These are phyloP conservation scores for Madurella fahalii DNA, from an alignment of 2,329 filamentous ascomycete species.

Conservation along the genomic window DNA sequence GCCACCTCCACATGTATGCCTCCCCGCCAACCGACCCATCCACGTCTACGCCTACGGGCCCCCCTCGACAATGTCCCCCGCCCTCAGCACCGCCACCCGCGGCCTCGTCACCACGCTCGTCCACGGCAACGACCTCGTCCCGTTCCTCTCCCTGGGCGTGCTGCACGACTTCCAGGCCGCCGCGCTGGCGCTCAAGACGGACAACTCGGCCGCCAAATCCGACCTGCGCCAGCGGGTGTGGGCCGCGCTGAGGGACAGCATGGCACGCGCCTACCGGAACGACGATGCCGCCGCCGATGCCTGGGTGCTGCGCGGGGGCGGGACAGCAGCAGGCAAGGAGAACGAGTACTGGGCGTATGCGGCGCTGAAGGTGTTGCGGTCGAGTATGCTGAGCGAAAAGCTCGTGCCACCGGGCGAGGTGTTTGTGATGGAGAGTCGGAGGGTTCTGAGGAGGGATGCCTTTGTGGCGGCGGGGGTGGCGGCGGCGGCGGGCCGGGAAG, in stretches of 20 bases:
- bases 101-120: constrained; percentile 72
- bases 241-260: constrained; percentile 58
- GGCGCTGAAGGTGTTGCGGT: constrained; percentile 61
- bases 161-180: constrained; percentile 72
- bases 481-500: constrained; percentile 3
- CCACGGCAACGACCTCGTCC: constrained; percentile 70
- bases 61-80: constrained; percentile 66
- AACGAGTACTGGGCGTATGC: constrained; percentile 67
- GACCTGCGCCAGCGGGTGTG: constrained; percentile 65
- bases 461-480: constrained; percentile 39
- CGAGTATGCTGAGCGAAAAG: constrained; percentile 65
- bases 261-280: constrained; percentile 57
- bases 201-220: constrained; percentile 62
- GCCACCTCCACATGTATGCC: constrained; percentile 37
- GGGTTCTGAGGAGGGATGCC: constrained; percentile 63
- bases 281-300: constrained; percentile 26
- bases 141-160: constrained; percentile 67
- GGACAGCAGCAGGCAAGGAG: constrained; percentile 28
- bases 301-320: neutral
- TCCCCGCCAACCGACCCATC: constrained; percentile 66
- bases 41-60: constrained; percentile 79
- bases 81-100: constrained; percentile 64
- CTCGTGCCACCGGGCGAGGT: constrained; percentile 73
- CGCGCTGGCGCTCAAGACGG: constrained; percentile 68
- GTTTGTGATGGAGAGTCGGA: constrained; percentile 65